Percentiles rank a stretch among this genome's conserved stretches.
phyloP scores from a whole-genome alignment of 2,329 filamentous ascomycete species.

The Exophiala sideris region DNA sequence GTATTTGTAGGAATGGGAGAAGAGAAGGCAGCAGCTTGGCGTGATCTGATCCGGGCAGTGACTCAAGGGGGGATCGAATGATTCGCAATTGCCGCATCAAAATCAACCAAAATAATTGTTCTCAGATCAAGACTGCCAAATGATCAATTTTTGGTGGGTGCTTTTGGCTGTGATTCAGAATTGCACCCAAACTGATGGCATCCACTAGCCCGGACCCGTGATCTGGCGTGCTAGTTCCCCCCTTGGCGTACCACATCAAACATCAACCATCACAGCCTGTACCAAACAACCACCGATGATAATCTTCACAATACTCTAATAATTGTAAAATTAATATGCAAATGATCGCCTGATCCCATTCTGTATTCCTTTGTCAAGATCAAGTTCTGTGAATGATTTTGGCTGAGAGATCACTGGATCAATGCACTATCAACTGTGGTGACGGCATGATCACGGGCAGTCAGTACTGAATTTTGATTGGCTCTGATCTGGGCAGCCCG shows the following conservation, averaged over 20 bases:
- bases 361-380: constrained; percentile 11
- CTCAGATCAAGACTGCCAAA: constrained; percentile 22
- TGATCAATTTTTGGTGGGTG: constrained; percentile 7
- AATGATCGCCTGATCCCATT: constrained; percentile 8
- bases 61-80: constrained; percentile 19
- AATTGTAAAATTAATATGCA: constrained; percentile 14
- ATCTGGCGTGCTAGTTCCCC: constrained; percentile 1
- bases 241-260: constrained; percentile 26
- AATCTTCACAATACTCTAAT: constrained; percentile 5
- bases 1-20: constrained; percentile 26
- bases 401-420: constrained; percentile 21
- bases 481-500: constrained; percentile 21
- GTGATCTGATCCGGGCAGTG: constrained; percentile 17
- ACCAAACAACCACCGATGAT: constrained; percentile 1
- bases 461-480: constrained; percentile 30
- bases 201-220: constrained; percentile 5
- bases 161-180: constrained; percentile 23
- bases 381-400: constrained; percentile 10
- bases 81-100: not conserved
- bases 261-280: constrained; percentile 4
- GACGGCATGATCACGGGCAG: constrained; percentile 14
- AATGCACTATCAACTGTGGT: not conserved
- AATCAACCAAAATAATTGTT: constrained; percentile 15
- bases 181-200: constrained; percentile 12
- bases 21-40: constrained; percentile 27